phyloP scores from a whole-genome alignment of 306 rosid species.

The Cucumis melo region DNA sequence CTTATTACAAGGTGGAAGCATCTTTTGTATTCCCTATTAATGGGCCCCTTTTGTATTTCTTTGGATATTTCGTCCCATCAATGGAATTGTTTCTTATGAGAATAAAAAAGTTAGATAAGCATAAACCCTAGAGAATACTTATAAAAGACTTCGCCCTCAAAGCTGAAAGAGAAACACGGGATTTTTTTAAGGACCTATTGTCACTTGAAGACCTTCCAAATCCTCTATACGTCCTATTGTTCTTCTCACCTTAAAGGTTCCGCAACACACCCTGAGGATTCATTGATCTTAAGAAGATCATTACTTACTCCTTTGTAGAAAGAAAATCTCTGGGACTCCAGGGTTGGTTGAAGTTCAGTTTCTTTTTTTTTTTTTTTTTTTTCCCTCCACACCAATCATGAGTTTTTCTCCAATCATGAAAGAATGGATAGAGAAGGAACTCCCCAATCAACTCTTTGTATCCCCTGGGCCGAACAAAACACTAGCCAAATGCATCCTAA shows the following conservation, averaged over 20 bases:
- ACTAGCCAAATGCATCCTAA: background rate
- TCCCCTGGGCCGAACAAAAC: background rate
- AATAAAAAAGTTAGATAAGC: no score
- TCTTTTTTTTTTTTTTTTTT: no score
- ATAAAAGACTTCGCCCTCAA: background rate
- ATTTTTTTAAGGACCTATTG: background rate
- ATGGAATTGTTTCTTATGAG: no score
- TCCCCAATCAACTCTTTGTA: background rate
- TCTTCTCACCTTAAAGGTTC: background rate
- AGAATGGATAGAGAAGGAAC: background rate
- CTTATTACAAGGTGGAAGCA: no score
- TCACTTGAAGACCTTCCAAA: background rate
- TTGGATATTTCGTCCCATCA: no score
- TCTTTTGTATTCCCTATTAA: no score
- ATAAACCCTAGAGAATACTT: background rate
- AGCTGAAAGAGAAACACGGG: background rate
- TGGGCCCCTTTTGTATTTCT: no score
- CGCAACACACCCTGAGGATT: background rate
- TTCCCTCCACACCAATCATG: background rate
- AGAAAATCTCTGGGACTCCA: no score
- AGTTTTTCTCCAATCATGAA: background rate
- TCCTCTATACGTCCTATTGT: background rate
- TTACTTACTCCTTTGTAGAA: no score
- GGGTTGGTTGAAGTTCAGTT: no score
- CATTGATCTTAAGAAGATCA: background rate